phyloP scores from a whole-genome alignment of 1,139 yeast species.

The Saccharomyces pastorianus region DNA sequence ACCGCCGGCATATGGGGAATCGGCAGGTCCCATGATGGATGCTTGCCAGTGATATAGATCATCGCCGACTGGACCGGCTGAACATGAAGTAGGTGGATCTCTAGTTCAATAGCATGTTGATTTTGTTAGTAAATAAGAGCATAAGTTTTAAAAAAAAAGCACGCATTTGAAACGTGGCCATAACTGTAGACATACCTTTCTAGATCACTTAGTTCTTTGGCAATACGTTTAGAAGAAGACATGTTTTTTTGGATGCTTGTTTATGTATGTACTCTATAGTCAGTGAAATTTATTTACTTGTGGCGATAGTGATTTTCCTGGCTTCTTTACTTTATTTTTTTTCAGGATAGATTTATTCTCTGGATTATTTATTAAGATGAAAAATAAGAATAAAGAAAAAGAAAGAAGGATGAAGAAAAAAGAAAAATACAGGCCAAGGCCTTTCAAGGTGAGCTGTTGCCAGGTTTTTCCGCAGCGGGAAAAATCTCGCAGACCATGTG shows the following conservation, averaged over 20 bases:
- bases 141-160: conserved; percentile 1
- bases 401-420: neutral
- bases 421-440: neutral
- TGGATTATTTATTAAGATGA: neutral
- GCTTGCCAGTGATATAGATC: conserved; percentile 96
- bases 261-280: neutral
- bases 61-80: conserved; percentile 98
- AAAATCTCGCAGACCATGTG: neutral
- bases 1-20: conserved; percentile 90
- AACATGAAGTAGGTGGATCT: conserved; percentile 98
- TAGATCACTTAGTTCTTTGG: conserved; percentile 88
- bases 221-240: conserved; percentile 89
- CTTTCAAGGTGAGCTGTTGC: neutral
- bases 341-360: neutral
- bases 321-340: neutral
- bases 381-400: neutral
- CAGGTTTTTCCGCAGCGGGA: neutral
- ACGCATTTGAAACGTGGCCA: neutral
- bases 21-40: conserved; percentile 92
- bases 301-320: neutral
- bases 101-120: conserved; percentile 33
- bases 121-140: neutral
- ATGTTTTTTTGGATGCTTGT: conserved; percentile 31
- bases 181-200: conserved; percentile 61
- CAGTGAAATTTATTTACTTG: neutral